Percentiles rank a stretch among this genome's conserved stretches.
These are phyloP conservation scores for Pouteria glomerata DNA, from an alignment of 148 eudicot species.

Conservation along the genomic window DNA sequence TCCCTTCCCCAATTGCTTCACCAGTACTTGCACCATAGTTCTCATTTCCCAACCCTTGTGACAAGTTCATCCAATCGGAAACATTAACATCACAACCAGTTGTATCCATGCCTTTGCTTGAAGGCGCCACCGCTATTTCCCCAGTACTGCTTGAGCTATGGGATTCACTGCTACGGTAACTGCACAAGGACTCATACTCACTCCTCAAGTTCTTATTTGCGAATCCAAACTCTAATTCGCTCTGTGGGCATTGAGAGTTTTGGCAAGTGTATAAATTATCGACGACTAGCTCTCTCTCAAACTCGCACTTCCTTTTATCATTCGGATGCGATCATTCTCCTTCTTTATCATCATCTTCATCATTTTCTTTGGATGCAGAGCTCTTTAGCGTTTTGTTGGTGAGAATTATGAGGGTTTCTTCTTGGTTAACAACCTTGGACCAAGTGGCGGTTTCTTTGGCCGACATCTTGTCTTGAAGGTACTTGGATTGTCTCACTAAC, in stretches of 20 bases:
- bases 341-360: neutral
- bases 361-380: neutral
- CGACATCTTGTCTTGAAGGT: constrained; percentile 38
- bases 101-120: no score
- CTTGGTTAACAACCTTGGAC: constrained; percentile 47
- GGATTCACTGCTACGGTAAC: neutral
- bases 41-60: neutral
- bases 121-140: no score
- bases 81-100: neutral
- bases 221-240: constrained; percentile 16
- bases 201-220: constrained; percentile 15
- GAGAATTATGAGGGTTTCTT: constrained; percentile 32
- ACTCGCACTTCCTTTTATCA: constrained; percentile 11
- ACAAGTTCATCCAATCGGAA: neutral
- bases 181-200: constrained; percentile 12
- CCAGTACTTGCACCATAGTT: neutral
- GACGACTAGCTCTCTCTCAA: neutral
- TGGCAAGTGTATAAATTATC: constrained; percentile 10
- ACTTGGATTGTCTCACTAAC: constrained; percentile 36
- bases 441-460: constrained; percentile 32
- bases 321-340: neutral
- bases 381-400: constrained; percentile 19
- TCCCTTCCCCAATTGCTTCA: neutral
- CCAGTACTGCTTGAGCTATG: no score
- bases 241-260: constrained; percentile 15